Evolutionary conservation across 2,329 filamentous ascomycete species (phyloP), one percentile per base, ranked within the genome.

Genomic region (Aspergillus sp.): DNA sequence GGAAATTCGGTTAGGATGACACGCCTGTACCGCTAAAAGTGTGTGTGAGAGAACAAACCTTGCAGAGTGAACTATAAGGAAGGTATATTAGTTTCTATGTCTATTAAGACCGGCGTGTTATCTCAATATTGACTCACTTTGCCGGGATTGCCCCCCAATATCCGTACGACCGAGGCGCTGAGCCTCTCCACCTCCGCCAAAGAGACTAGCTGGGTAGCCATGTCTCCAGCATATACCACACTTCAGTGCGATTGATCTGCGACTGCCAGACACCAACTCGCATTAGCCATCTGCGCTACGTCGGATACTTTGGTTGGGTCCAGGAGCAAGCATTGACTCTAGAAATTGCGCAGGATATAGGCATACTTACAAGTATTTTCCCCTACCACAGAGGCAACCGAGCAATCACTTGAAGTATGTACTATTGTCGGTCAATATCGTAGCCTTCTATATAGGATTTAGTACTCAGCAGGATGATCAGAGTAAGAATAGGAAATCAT

Each of bases 71-170:
- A 88, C 77, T 79, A 64, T 3, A 13, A 38, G 25, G 47, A 21
- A 21, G 17, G 12, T 12, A 5, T 12, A 13, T 28, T n/a, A 45
- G 25, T 50, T 30, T 10, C 17, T 17, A 9, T 30, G 10, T 30
- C 4, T 15, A 30, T 6, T 9, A 50, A 17, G 15, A 10, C 30
- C 17, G 19, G 4, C 10, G 9, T 38, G n/a, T 2, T n/a, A 21
- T 21, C 21, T 17, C 55, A 36, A 30, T 4, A 48, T 4, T 55
- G 13, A 38, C 60, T 52, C 68, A 88, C 87, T 81, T 96, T 97
- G 72, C 91, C 87, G 12, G 95, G 94, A 76, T 99, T 99, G 8
- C 91, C 92, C 60, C 90, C 95, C 17, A 98, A 82, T 63, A 99
- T 91, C 58, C 95, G 86, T 64, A 97, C 89, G 48, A 93, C 90